phyloP scores from a whole-genome alignment of 2,329 filamentous ascomycete genomes.

The Calonectria honghensis region DNA sequence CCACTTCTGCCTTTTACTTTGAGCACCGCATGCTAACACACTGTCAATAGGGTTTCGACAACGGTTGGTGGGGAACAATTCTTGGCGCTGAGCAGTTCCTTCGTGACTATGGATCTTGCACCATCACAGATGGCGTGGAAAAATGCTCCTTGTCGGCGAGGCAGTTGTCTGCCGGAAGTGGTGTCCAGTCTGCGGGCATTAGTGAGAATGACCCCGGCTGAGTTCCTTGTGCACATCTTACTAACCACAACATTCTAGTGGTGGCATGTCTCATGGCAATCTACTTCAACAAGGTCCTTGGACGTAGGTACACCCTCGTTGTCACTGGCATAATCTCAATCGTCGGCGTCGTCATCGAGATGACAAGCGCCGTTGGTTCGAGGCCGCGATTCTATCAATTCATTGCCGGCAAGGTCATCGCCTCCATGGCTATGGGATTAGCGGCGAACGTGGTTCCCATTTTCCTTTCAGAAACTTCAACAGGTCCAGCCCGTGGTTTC shows the following conservation, averaged over 20 bases:
- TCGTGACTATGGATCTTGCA: slow-evolving; percentile 15
- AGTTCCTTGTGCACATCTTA: background rate
- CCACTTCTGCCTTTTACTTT: background rate
- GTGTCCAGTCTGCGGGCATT: slow-evolving; percentile 11
- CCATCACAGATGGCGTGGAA: background rate
- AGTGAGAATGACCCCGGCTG: background rate
- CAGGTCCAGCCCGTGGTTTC: slow-evolving; percentile 11
- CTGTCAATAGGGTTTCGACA: slow-evolving; percentile 1
- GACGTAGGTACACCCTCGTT: slow-evolving; percentile 6
- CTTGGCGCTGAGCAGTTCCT: slow-evolving; percentile 14
- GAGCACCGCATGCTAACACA: background rate
- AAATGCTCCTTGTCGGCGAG: background rate
- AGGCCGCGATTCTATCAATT: slow-evolving; percentile 9
- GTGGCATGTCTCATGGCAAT: slow-evolving; percentile 1
- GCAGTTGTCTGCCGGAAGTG: slow-evolving; percentile 6
- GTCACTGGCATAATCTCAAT: slow-evolving; percentile 13
- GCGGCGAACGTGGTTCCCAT: slow-evolving; percentile 9
- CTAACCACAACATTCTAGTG: background rate
- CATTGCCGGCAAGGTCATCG: slow-evolving; percentile 15
- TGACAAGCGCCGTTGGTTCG: slow-evolving; percentile 3
- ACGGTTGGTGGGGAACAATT: slow-evolving; percentile 20
- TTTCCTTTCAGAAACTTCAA: slow-evolving; percentile 18
- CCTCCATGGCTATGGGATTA: slow-evolving; percentile 6
- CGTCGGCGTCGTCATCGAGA: slow-evolving; percentile 1
- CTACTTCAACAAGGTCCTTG: slow-evolving; percentile 10